Conservation (phyloP, 2,329 filamentous ascomycete genomes). For the Fusarium fujikuroi region DNA sequence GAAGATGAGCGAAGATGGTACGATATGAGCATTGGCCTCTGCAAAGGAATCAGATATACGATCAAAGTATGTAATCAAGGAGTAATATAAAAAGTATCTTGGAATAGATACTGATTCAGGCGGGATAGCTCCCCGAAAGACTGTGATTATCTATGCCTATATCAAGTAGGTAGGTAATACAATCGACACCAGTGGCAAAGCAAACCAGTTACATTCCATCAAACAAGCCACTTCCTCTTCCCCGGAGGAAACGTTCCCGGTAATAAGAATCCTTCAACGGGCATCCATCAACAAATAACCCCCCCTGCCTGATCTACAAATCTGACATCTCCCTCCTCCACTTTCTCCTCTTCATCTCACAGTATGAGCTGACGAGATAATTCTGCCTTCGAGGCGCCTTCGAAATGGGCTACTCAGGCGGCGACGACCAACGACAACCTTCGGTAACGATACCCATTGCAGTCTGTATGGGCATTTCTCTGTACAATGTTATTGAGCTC, state of each 20-base stretch:
- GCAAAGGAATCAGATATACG: neutral
- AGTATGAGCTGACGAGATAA: neutral
- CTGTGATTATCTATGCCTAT: neutral
- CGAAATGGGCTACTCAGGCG: conserved; percentile 21
- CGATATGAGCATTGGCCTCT: neutral
- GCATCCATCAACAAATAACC: neutral
- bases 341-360: neutral
- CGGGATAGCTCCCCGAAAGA: neutral
- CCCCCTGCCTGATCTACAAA: neutral
- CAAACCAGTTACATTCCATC: neutral
- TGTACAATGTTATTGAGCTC: conserved; percentile 51
- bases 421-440: neutral
- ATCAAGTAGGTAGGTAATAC: neutral
- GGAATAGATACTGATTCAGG: accelerated
- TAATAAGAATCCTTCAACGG: neutral
- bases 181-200: conserved; percentile 1
- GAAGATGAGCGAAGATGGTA: neutral
- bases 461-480: conserved; percentile 39
- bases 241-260: neutral
- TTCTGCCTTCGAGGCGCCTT: neutral
- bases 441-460: neutral
- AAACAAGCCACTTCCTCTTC: conserved; percentile 7
- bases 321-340: conserved; percentile 1
- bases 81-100: neutral
- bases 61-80: accelerated